Conservation (phyloP, 352 stramenopile species). For the Pythium phragmitis region DNA sequence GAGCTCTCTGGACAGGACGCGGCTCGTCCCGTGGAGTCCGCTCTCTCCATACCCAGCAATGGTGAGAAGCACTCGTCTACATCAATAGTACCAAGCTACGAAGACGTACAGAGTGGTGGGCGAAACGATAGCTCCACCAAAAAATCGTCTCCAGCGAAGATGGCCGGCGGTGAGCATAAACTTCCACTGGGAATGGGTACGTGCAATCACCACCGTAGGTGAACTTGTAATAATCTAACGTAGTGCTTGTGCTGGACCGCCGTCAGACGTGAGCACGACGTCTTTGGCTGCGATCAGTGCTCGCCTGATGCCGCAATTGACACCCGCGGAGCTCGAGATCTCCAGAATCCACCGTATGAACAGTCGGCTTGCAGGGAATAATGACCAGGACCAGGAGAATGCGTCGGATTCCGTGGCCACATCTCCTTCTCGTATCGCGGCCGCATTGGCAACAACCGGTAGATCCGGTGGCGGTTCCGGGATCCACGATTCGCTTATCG, state of each 20-base stretch:
- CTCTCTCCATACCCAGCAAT: not conserved
- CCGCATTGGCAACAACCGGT: slow-evolving; percentile 1
- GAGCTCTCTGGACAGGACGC: not conserved
- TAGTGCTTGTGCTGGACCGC: not conserved
- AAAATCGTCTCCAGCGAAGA: slow-evolving; percentile 17
- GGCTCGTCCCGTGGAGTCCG: not conserved
- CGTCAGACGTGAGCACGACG: slow-evolving; percentile 18
- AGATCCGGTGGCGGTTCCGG: slow-evolving; percentile 28
- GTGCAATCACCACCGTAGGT: not conserved
- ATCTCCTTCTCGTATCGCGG: not conserved
- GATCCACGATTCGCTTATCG: slow-evolving; percentile 64
- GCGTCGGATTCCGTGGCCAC: not conserved
- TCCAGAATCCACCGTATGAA: slow-evolving; percentile 50
- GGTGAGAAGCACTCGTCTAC: not conserved
- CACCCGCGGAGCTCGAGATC: slow-evolving; percentile 72
- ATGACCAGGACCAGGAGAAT: not conserved
- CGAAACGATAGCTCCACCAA: not conserved
- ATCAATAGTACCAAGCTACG: not conserved
- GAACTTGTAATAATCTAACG: not conserved
- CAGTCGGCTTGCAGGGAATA: not conserved
- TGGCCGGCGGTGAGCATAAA: not conserved
- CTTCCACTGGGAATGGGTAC: slow-evolving; percentile 18
- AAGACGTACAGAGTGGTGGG: not conserved
- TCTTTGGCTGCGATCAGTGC: slow-evolving; percentile 66
- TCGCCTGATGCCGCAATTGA: slow-evolving; percentile 44